phyloP scores from a whole-genome alignment of 805 yeast species.

The Metschnikowia orientalis region DNA sequence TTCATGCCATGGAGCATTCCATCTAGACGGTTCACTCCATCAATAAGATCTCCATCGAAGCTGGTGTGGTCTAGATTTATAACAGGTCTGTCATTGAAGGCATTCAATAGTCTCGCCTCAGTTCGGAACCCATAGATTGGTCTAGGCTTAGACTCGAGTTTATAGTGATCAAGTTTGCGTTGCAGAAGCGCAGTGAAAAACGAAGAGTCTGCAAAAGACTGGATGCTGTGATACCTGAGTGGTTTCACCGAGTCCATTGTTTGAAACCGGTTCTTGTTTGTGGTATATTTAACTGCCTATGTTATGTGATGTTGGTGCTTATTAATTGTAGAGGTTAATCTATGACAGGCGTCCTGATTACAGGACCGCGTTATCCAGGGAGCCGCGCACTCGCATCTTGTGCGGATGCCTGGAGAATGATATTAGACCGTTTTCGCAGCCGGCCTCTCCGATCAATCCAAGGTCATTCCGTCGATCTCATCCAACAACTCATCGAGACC shows the following conservation, averaged over 20 bases:
- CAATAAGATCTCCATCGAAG: constrained; percentile 19
- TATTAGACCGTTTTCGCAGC: too few species aligned
- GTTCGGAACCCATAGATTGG: constrained; percentile 43
- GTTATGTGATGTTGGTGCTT: constrained; percentile 23
- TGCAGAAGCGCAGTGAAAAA: constrained; percentile 76
- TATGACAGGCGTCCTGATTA: too few species aligned
- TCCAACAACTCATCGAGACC: constrained; percentile 90
- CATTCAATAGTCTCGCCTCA: constrained; percentile 31
- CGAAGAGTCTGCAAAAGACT: constrained; percentile 79
- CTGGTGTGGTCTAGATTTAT: constrained; percentile 33
- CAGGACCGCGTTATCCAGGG: too few species aligned
- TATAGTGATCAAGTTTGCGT: constrained; percentile 67
- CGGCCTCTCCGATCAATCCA: constrained; percentile 51
- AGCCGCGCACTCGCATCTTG: too few species aligned
- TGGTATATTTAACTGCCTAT: constrained; percentile 1
- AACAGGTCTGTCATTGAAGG: constrained; percentile 33
- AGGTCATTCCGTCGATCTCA: constrained; percentile 89
- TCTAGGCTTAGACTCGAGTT: constrained; percentile 50
- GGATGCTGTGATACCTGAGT: constrained; percentile 46
- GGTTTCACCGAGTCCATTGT: constrained; percentile 4
- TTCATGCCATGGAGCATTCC: constrained; percentile 58
- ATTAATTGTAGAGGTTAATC: too few species aligned
- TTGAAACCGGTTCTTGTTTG: too few species aligned
- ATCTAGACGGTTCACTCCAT: constrained; percentile 14
- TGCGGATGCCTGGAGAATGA: too few species aligned